These are phyloP conservation scores for Termitomyces sp. DNA, from an alignment of 768 basidiomycete genomes.

Conservation along the genomic window DNA sequence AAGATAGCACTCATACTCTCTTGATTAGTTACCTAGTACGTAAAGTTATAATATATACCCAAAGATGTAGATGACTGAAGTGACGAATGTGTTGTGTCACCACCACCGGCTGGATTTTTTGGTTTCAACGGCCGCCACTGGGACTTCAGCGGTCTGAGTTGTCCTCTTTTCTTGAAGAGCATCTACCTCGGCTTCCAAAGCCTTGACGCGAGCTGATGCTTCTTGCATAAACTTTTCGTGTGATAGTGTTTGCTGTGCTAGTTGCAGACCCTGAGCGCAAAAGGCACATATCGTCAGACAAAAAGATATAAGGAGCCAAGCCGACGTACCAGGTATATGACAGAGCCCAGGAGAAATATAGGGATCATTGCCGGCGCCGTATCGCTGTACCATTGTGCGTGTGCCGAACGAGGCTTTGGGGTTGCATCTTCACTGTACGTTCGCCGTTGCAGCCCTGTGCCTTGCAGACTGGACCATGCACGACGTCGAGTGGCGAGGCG, in stretches of 20 bases:
- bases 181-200: slow-evolving; percentile 60
- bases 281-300: not conserved
- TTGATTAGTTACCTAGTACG: slow-evolving; percentile 7
- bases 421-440: slow-evolving; percentile 12
- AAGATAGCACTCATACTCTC: slow-evolving; percentile 2
- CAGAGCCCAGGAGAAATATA: slow-evolving; percentile 72
- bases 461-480: slow-evolving; percentile 3
- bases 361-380: slow-evolving; percentile 77
- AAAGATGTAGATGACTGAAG: not conserved
- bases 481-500: slow-evolving; percentile 14
- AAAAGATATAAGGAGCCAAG: not conserved
- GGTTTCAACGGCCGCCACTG: not conserved
- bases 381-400: slow-evolving; percentile 66
- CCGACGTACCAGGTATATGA: slow-evolving; percentile 63
- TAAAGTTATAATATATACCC: slow-evolving; percentile 5
- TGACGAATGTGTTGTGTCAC: not conserved
- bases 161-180: slow-evolving; percentile 30
- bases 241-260: slow-evolving; percentile 56
- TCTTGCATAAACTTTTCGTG: slow-evolving; percentile 73
- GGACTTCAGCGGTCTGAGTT: slow-evolving; percentile 3
- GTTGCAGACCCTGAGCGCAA: slow-evolving; percentile 54
- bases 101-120: slow-evolving; percentile 18
- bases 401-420: slow-evolving; percentile 37
- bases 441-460: slow-evolving; percentile 12
- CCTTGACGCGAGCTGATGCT: slow-evolving; percentile 45